phyloP scores from a whole-genome alignment of 1,284 basidiomycete genomes.

The Boletus subluridellus region DNA sequence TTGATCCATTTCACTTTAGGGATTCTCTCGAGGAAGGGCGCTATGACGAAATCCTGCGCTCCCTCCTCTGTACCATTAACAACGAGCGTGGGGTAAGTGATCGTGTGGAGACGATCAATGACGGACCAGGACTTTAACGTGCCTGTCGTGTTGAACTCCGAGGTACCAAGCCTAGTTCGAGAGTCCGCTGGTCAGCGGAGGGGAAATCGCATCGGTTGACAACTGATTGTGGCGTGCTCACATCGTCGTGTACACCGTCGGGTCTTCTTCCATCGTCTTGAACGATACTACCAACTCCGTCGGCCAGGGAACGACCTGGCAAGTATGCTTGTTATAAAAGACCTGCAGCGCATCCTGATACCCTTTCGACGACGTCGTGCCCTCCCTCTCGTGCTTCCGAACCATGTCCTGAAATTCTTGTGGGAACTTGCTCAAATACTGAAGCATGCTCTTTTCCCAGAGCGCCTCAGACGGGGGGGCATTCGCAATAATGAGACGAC shows the following conservation, averaged over 20 bases:
- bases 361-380: slow-evolving; percentile 23
- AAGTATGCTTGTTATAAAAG: slow-evolving; percentile 23
- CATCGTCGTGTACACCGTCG: slow-evolving; percentile 30
- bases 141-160: slow-evolving; percentile 31
- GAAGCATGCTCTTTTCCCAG: slow-evolving; percentile 22
- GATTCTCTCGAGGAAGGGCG: slow-evolving; percentile 33
- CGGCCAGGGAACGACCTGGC: slow-evolving; percentile 26
- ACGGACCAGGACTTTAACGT: slow-evolving; percentile 34
- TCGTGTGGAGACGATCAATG: slow-evolving; percentile 31
- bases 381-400: slow-evolving; percentile 26
- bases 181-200: background rate
- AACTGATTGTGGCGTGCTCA: background rate
- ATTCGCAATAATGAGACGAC: slow-evolving; percentile 29
- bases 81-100: slow-evolving; percentile 34
- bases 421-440: slow-evolving; percentile 20
- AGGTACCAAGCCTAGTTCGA: slow-evolving; percentile 33
- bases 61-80: slow-evolving; percentile 33
- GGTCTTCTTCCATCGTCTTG: slow-evolving; percentile 20
- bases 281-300: slow-evolving; percentile 24
- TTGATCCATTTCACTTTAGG: slow-evolving; percentile 34
- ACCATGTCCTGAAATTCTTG: slow-evolving; percentile 20
- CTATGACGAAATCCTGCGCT: slow-evolving; percentile 27
- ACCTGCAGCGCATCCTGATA: slow-evolving; percentile 23
- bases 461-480: slow-evolving; percentile 19
- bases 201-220: too few species aligned